A percentile compares a stretch with the other conserved stretches of the same genome.
These are phyloP conservation scores for Planoprotostelium fungivorum DNA, from an alignment of 78 protist species.

Conservation along the genomic window DNA sequence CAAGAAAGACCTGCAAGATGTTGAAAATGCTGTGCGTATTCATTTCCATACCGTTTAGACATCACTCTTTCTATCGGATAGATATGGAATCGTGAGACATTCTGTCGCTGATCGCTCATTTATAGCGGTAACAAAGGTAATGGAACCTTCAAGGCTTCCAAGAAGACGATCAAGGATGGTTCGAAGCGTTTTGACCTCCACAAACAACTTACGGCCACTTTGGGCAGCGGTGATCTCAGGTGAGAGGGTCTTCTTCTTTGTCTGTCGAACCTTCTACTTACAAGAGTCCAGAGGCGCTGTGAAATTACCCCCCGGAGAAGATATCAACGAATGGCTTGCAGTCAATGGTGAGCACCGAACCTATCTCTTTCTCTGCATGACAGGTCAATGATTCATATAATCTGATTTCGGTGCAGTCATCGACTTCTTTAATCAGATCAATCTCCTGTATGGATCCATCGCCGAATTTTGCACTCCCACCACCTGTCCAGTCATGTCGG, in stretches of 20 bases:
- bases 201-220: slow-evolving; percentile 45
- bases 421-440: slow-evolving; percentile 77
- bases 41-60: too few species aligned
- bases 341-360: slow-evolving; percentile 47
- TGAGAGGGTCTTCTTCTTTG: background rate
- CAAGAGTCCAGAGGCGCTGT: slow-evolving; percentile 55
- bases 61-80: background rate
- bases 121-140: background rate
- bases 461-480: slow-evolving; percentile 70
- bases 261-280: background rate
- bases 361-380: background rate
- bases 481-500: slow-evolving; percentile 73
- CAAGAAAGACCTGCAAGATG: background rate
- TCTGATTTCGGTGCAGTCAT: slow-evolving; percentile 32
- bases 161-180: slow-evolving; percentile 59
- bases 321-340: slow-evolving; percentile 57
- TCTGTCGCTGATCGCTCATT: too few species aligned
- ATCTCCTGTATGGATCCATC: slow-evolving; percentile 69
- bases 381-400: background rate
- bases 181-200: slow-evolving; percentile 57
- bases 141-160: slow-evolving; percentile 3
- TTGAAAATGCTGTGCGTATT: background rate
- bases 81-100: too few species aligned
- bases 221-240: slow-evolving; percentile 43
- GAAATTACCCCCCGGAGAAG: slow-evolving; percentile 57